Evolutionary conservation across 1,284 basidiomycete genomes (phyloP), one percentile per base, ranked within the genome.

Genomic region (Veloboletus limbatus): DNA sequence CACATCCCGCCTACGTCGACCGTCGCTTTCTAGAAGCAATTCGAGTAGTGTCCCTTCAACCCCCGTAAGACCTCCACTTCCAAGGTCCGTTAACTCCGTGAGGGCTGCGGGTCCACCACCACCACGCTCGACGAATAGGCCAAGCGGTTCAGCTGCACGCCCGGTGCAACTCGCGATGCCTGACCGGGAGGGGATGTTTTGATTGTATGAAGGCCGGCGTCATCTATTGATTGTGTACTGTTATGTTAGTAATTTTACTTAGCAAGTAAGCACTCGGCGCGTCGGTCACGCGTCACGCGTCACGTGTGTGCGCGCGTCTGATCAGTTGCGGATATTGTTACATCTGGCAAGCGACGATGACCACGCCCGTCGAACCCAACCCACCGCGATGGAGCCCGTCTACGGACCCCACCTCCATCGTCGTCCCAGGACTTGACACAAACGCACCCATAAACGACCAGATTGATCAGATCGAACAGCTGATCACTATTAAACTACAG

Each of bases 381-480:
- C 73, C 75, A 46, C 66, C 74, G n/a, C 68, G 80, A 69, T 89
- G 83, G 83, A 70, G 75, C 51, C 84, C 86, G 5, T 79, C 74
- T 21, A 53, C 70, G 5, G 77, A 89, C 61, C 81, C 87, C 8
- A 57, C 73, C 2, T 74, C 75, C 38, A 88, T 90, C 42, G 63
- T 74, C 28, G 77, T 94, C 7, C 82, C 84, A 6, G 89, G 90
- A 1, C 77, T 94, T 40, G 85, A 92, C 57, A 82, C 81, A 1
- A 74, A 72, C 8, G 83, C 88, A 11, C 78, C 92, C 21, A 76
- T 88, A 27, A 78, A 79, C 37, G 89, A 91, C 64, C 87, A 94
- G 74, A 87, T 94, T 47, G 92, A 97, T 64, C 92, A 95, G 69
- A 91, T 97, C 51, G 94, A 97, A 68, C 94, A 96, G 65, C 77